Percentiles rank a stretch among this genome's conserved stretches.
These are phyloP conservation scores for Kazachstania sp. DNA, from an alignment of 1,139 yeast genomes.

Conservation along the genomic window DNA sequence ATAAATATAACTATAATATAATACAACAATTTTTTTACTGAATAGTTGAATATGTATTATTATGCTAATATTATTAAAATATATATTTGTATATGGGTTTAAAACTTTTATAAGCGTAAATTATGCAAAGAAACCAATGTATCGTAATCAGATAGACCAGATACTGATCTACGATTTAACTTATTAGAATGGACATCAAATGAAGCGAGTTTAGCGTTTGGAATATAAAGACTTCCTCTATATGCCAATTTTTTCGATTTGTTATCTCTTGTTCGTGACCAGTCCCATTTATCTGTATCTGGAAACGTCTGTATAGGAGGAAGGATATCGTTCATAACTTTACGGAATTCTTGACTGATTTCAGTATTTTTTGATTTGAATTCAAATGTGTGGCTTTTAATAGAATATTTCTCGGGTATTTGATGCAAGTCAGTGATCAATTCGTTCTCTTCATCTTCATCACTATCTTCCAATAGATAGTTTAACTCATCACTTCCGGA, in stretches of 20 bases:
- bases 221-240: background rate
- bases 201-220: background rate
- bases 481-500: slow-evolving; percentile 18
- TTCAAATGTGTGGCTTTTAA: no score
- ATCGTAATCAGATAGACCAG: slow-evolving; percentile 11
- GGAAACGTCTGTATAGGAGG: background rate
- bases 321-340: slow-evolving; percentile 12
- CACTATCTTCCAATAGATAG: slow-evolving; percentile 18
- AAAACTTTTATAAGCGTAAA: slow-evolving; percentile 1
- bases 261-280: background rate
- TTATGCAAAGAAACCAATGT: slow-evolving; percentile 9
- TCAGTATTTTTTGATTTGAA: background rate
- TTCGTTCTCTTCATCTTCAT: slow-evolving; percentile 9
- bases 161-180: slow-evolving; percentile 10
- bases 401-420: background rate
- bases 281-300: background rate
- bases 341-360: slow-evolving; percentile 19
- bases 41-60: background rate
- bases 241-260: background rate
- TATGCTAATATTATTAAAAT: background rate
- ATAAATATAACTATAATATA: background rate
- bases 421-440: slow-evolving; percentile 5
- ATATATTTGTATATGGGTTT: background rate
- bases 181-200: background rate
- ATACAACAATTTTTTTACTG: background rate